Percentiles rank a stretch among this genome's conserved stretches.
These are phyloP conservation scores for Scutellaria baicalensis DNA, from an alignment of 257 asterid genomes.

Conservation along the genomic window DNA sequence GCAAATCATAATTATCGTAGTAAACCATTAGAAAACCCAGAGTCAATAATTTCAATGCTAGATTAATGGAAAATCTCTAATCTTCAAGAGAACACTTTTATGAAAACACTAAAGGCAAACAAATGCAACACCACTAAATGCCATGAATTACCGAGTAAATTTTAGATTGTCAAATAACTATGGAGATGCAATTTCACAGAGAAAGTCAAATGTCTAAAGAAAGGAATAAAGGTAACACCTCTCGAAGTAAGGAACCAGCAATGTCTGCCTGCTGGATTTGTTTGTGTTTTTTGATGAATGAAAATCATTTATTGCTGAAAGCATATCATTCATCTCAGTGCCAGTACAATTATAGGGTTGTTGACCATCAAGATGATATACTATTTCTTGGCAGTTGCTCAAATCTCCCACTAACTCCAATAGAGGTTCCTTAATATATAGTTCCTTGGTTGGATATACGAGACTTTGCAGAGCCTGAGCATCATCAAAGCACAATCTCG, in stretches of 20 bases:
- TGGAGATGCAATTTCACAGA: background rate
- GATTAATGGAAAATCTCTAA: background rate
- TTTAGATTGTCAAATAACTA: background rate
- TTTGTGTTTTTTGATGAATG: constrained; percentile 31
- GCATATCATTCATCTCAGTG: constrained; percentile 40
- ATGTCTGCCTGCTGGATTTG: constrained; percentile 45
- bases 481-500: constrained; percentile 18
- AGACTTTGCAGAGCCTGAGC: constrained; percentile 35
- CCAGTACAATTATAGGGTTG: constrained; percentile 18
- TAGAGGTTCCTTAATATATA: constrained; percentile 36
- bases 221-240: constrained; percentile 36
- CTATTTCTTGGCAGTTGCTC: constrained; percentile 19
- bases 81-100: too few relatives aligned
- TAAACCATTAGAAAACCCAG: background rate
- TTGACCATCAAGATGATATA: constrained; percentile 21
- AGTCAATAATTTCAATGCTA: background rate
- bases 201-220: background rate
- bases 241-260: constrained; percentile 90
- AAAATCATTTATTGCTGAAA: constrained; percentile 41
- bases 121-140: background rate
- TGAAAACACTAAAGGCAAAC: too few relatives aligned
- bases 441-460: constrained; percentile 44
- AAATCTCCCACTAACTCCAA: constrained; percentile 27
- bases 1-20: background rate
- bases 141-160: background rate